phyloP scores from a whole-genome alignment of 2,329 filamentous ascomycete genomes.

The Atkinsonella texensis region DNA sequence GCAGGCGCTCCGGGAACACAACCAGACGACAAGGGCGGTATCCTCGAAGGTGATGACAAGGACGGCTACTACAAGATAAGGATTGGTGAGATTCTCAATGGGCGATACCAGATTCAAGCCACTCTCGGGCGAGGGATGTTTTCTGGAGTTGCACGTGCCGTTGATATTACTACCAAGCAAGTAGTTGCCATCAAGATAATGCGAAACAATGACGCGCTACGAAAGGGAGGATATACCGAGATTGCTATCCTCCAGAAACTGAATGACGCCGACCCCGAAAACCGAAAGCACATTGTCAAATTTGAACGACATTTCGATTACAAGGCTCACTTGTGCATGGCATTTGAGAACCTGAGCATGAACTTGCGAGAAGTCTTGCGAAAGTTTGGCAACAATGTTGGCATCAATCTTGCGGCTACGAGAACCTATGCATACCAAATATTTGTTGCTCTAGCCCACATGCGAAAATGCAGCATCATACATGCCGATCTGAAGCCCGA shows the following conservation, averaged over 20 bases:
- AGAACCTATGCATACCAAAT: conserved; percentile 88
- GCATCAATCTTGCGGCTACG: conserved; percentile 80
- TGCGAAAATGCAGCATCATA: conserved; percentile 86
- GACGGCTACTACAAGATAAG: conserved; percentile 97
- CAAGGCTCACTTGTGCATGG: conserved; percentile 90
- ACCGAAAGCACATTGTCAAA: conserved; percentile 84
- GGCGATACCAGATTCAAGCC: conserved; percentile 79
- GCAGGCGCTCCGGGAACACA: conserved; percentile 35
- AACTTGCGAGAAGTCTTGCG: conserved; percentile 90
- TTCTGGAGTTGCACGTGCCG: conserved; percentile 84
- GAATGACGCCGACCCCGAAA: conserved; percentile 71
- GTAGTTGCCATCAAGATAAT: conserved; percentile 97
- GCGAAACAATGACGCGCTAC: conserved; percentile 85
- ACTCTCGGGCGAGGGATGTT: conserved; percentile 91
- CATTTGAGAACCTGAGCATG: conserved; percentile 88
- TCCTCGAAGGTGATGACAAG: conserved; percentile 85
- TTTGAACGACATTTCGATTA: conserved; percentile 84
- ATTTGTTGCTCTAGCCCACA: conserved; percentile 75
- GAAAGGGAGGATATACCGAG: conserved; percentile 86
- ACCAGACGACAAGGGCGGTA: conserved; percentile 58
- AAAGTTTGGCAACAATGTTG: conserved; percentile 89
- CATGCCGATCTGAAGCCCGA: conserved; percentile 96
- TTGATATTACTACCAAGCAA: conserved; percentile 60
- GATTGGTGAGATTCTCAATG: conserved; percentile 78
- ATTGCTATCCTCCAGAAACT: conserved; percentile 87